Evolutionary conservation across 225 moss, liverwort and hornwort species (phyloP).

Genomic region (Thuidium tamariscinum): DNA sequence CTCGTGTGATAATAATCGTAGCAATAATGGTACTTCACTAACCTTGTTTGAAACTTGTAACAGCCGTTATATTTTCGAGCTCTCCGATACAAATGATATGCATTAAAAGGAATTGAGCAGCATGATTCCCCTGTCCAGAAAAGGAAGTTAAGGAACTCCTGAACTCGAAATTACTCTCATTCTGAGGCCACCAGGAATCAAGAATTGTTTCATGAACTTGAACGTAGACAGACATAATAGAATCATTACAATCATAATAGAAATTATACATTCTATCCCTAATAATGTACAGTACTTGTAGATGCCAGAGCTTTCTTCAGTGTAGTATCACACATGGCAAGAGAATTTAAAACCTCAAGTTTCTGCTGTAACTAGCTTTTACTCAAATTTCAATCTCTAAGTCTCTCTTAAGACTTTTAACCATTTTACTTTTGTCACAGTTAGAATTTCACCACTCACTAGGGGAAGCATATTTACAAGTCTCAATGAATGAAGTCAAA

Average conservation of each 20-base stretch:
- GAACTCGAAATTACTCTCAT: background rate
- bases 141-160: background rate
- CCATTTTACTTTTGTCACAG: background rate
- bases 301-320: too few species aligned
- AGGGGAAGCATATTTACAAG: background rate
- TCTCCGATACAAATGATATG: background rate
- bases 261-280: background rate
- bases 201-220: background rate
- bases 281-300: background rate
- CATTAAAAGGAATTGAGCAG: background rate
- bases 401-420: background rate
- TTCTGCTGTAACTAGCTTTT: background rate
- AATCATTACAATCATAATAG: background rate
- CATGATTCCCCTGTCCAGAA: background rate
- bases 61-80: background rate
- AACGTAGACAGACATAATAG: background rate
- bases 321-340: background rate
- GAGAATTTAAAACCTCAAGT: background rate
- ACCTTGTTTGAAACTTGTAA: background rate
- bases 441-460: background rate
- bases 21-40: background rate
- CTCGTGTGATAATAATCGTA: background rate
- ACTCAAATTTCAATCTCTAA: background rate
- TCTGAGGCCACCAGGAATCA: background rate
- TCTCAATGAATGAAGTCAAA: background rate